These are phyloP conservation scores for Epichloe amarillans DNA, from an alignment of 2,329 filamentous ascomycete genomes.

Conservation along the genomic window DNA sequence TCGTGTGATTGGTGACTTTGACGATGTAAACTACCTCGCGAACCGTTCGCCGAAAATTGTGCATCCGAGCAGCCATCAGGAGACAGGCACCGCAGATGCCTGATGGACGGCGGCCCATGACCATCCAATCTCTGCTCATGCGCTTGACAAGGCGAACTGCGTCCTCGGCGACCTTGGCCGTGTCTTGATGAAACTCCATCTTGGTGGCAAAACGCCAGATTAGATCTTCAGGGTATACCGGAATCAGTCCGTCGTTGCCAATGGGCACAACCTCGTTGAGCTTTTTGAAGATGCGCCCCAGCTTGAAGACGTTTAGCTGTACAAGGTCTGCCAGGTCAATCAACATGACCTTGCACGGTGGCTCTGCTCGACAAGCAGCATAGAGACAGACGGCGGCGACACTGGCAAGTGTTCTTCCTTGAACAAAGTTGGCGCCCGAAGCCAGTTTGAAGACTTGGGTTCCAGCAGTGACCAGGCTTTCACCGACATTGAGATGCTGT, in stretches of 20 bases:
- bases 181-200: conserved; percentile 76
- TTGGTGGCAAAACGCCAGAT: conserved; percentile 85
- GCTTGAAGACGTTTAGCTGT: conserved; percentile 78
- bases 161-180: conserved; percentile 74
- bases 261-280: conserved; percentile 60
- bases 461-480: conserved; percentile 50
- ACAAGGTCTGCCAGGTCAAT: conserved; percentile 86
- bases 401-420: conserved; percentile 72
- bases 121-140: conserved; percentile 97
- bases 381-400: conserved; percentile 90
- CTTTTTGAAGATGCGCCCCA: conserved; percentile 81
- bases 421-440: conserved; percentile 62
- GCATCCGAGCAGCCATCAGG: conserved; percentile 91
- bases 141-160: conserved; percentile 77
- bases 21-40: conserved; percentile 96
- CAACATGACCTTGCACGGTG: conserved; percentile 75
- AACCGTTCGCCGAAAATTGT: conserved; percentile 88
- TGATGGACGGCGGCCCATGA: conserved; percentile 81
- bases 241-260: conserved; percentile 49
- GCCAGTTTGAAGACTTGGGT: conserved; percentile 66
- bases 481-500: conserved; percentile 44
- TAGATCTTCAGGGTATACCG: conserved; percentile 76
- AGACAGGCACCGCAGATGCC: conserved; percentile 90
- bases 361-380: conserved; percentile 67
- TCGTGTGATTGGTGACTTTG: conserved; percentile 88